Percentiles rank a stretch among this genome's conserved stretches.
These are phyloP conservation scores for Celoporthe dispersa DNA, from an alignment of 2,329 filamentous ascomycete species.

Conservation along the genomic window DNA sequence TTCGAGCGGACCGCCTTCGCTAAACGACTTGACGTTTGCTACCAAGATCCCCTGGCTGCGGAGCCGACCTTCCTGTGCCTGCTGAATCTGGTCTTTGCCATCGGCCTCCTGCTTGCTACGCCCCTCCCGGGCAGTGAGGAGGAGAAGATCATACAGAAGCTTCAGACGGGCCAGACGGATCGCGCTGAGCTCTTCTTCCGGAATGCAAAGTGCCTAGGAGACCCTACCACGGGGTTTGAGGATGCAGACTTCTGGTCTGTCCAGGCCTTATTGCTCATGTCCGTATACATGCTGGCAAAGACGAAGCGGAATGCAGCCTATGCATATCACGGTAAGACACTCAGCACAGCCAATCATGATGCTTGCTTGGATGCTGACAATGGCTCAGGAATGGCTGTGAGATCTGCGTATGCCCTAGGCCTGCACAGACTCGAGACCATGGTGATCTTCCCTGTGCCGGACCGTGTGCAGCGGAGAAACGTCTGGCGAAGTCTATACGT, in stretches of 20 bases:
- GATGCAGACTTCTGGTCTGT: constrained; percentile 69
- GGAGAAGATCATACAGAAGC: constrained; percentile 53
- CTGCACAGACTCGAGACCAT: constrained; percentile 65
- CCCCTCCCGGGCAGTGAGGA: constrained; percentile 55
- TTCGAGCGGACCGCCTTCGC: constrained; percentile 59
- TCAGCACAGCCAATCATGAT: background rate
- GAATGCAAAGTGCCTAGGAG: constrained; percentile 58
- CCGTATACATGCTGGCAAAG: constrained; percentile 65
- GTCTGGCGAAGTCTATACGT: constrained; percentile 69
- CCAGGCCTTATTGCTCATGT: constrained; percentile 66
- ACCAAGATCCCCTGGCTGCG: constrained; percentile 55
- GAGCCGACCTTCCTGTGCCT: constrained; percentile 60
- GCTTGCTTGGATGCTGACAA: background rate
- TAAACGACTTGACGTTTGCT: constrained; percentile 55
- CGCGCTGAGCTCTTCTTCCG: constrained; percentile 67
- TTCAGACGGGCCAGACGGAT: constrained; percentile 52
- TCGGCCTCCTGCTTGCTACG: constrained; percentile 63
- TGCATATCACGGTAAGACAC: constrained; percentile 58
- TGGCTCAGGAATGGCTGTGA: constrained; percentile 62
- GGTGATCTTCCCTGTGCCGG: constrained; percentile 52
- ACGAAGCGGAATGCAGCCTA: constrained; percentile 68
- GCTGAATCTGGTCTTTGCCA: constrained; percentile 65
- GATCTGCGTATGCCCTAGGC: constrained; percentile 65
- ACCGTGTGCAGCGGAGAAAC: constrained; percentile 56
- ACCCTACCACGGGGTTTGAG: constrained; percentile 55